A percentile compares a stretch with the other conserved stretches of the same genome.
These are phyloP conservation scores for Colletotrichum euphorbiae DNA, from an alignment of 2,329 filamentous ascomycete species.

Conservation along the genomic window DNA sequence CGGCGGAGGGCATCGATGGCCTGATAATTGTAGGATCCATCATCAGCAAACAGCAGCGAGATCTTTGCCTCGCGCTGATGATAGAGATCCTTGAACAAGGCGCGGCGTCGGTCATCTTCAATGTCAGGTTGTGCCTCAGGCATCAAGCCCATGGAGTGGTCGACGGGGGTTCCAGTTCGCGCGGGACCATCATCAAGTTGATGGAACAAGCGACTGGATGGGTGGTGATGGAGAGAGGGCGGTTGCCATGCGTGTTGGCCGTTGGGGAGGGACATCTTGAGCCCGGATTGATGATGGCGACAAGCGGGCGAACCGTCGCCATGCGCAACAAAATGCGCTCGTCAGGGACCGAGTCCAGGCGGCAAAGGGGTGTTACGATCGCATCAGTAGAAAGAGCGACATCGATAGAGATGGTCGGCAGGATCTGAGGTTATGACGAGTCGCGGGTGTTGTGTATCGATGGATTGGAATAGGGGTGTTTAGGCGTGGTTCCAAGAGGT, in stretches of 20 bases:
- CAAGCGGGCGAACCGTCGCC: constrained; percentile 62
- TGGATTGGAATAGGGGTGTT: constrained; percentile 62
- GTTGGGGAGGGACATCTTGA: constrained; percentile 75
- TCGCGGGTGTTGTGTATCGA: constrained; percentile 61
- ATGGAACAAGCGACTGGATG: constrained; percentile 63
- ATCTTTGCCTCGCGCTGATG: constrained; percentile 82
- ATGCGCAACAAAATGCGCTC: constrained; percentile 66
- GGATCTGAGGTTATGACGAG: constrained; percentile 54
- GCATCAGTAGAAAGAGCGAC: constrained; percentile 62
- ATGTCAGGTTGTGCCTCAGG: constrained; percentile 71
- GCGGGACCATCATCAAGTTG: constrained; percentile 70
- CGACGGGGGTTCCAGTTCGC: constrained; percentile 63
- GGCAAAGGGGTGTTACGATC: constrained; percentile 60
- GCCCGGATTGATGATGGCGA: constrained; percentile 62
- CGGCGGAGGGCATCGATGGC: constrained; percentile 66
- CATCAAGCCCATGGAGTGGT: constrained; percentile 63
- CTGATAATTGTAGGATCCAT: constrained; percentile 63
- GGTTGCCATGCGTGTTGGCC: constrained; percentile 74
- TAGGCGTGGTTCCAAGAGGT: constrained; percentile 65
- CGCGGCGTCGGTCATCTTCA: constrained; percentile 78
- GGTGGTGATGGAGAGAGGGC: constrained; percentile 62
- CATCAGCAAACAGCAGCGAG: constrained; percentile 75
- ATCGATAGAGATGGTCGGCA: constrained; percentile 63
- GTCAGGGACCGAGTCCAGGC: constrained; percentile 62
- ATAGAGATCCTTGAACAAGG: constrained; percentile 82